Evolutionary conservation across 805 yeast species (phyloP).

Genomic region (Kockiozyma suomiensis): DNA sequence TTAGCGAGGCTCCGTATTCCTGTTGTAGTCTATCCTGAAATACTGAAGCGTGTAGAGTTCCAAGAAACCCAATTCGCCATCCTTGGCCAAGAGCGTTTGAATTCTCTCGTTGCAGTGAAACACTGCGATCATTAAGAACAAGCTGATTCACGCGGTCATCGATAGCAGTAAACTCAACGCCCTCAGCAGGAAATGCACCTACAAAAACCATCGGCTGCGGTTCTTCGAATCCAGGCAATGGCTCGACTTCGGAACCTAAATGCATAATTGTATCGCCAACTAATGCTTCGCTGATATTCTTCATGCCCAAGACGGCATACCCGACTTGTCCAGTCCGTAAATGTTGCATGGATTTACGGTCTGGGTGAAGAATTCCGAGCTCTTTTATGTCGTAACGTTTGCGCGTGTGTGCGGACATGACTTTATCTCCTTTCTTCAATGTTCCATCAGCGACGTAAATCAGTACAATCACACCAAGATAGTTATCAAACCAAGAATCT

Average conservation of each 20-base stretch:
- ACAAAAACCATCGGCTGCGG: conserved; percentile 97
- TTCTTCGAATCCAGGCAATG: conserved; percentile 93
- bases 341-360: conserved; percentile 62
- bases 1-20: conserved; percentile 90
- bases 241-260: conserved; percentile 56
- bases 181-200: conserved; percentile 97
- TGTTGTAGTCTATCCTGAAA: conserved; percentile 88
- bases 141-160: conserved; percentile 88
- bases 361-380: conserved; percentile 95
- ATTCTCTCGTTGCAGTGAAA: conserved; percentile 83
- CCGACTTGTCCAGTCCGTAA: conserved; percentile 93
- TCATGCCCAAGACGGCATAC: conserved; percentile 93
- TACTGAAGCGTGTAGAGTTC: conserved; percentile 93
- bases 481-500: conserved; percentile 97
- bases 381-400: conserved; percentile 85
- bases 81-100: conserved; percentile 96
- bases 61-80: conserved; percentile 94
- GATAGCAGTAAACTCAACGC: conserved; percentile 81
- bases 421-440: conserved; percentile 70
- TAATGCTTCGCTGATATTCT: conserved; percentile 77
- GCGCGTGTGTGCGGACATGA: conserved; percentile 75
- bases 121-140: conserved; percentile 90
- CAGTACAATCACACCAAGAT: conserved; percentile 84
- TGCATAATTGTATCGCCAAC: conserved; percentile 89
- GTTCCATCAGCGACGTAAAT: conserved; percentile 84